phyloP scores from a whole-genome alignment of 768 basidiomycete genomes.

The Chlorophyllum brunneum region DNA sequence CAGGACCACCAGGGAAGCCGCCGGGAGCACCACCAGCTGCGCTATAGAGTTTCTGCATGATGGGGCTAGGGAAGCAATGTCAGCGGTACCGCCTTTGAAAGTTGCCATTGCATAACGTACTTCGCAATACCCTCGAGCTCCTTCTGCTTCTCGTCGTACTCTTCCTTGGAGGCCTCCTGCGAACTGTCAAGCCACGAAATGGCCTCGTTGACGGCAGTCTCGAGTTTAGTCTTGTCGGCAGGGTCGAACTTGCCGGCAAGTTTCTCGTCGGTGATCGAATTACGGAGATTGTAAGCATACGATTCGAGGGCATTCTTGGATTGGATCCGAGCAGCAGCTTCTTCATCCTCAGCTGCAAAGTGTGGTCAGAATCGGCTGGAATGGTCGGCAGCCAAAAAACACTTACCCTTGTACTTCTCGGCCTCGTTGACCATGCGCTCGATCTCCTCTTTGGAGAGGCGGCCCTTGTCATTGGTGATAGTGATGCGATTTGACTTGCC shows the following conservation, averaged over 20 bases:
- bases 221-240: slow-evolving; percentile 81
- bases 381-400: slow-evolving; percentile 1
- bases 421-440: slow-evolving; percentile 97
- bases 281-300: slow-evolving; percentile 92
- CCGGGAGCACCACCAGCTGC: slow-evolving; percentile 66
- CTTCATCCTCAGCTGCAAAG: slow-evolving; percentile 74
- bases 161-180: slow-evolving; percentile 89
- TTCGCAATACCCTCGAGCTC: slow-evolving; percentile 85
- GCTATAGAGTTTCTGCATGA: slow-evolving; percentile 74
- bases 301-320: slow-evolving; percentile 94
- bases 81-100: background rate
- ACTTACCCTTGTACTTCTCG: slow-evolving; percentile 82
- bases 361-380: slow-evolving; percentile 11
- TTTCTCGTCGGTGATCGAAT: slow-evolving; percentile 82
- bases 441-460: slow-evolving; percentile 95
- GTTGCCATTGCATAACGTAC: slow-evolving; percentile 21
- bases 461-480: slow-evolving; percentile 96
- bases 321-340: slow-evolving; percentile 74
- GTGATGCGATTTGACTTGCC: slow-evolving; percentile 94
- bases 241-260: slow-evolving; percentile 85
- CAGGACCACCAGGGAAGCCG: slow-evolving; percentile 58
- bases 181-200: slow-evolving; percentile 85
- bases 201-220: slow-evolving; percentile 75
- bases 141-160: slow-evolving; percentile 91
- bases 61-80: slow-evolving; percentile 32